phyloP scores from a whole-genome alignment of 441 rosid species.

The Aquilaria agallochum region DNA sequence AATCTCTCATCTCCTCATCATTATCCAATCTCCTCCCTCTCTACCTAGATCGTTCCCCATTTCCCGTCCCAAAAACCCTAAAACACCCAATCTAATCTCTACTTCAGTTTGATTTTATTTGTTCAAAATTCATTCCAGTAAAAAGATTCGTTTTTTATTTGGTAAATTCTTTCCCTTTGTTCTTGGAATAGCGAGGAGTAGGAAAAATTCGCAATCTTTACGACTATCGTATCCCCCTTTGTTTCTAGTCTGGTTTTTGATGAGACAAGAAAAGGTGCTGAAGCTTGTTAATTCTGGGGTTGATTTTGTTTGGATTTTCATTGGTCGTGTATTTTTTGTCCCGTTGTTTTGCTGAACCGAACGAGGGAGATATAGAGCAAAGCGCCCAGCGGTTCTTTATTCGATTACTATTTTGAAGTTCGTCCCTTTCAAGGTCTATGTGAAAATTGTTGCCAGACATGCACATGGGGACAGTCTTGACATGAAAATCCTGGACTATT shows the following conservation, averaged over 20 bases:
- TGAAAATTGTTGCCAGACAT: background rate
- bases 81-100: background rate
- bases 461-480: conserved; percentile 8
- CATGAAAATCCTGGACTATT: conserved; percentile 5
- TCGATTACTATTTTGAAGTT: conserved; percentile 14
- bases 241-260: conserved; percentile 4
- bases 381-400: conserved; percentile 18
- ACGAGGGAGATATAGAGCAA: conserved; percentile 12
- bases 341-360: background rate
- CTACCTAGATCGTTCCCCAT: conserved; percentile 9
- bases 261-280: background rate
- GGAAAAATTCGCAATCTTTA: background rate
- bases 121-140: conserved; percentile 4
- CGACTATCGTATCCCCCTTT: background rate
- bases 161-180: background rate
- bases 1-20: conserved; percentile 4
- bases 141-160: conserved; percentile 5
- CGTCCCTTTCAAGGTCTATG: conserved; percentile 14
- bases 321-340: background rate
- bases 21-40: conserved; percentile 19
- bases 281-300: background rate
- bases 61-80: conserved; percentile 4
- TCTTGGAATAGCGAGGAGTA: background rate
- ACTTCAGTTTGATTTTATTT: conserved; percentile 1
- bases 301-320: conserved; percentile 3